Conservation (phyloP, 306 rosid species). For the Vigna angularis region DNA sequence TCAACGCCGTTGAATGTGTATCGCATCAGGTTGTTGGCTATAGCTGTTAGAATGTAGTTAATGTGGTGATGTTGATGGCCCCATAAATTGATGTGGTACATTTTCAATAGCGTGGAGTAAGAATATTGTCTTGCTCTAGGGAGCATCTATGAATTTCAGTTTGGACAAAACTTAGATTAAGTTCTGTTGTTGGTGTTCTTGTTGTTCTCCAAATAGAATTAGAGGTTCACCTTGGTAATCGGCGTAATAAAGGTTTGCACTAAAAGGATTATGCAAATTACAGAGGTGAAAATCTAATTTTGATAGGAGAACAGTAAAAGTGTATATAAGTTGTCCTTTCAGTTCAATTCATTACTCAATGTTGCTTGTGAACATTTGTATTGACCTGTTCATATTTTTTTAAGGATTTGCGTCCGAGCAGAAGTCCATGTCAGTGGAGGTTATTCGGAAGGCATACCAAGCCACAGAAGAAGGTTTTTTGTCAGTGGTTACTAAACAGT, state of each 20-base stretch:
- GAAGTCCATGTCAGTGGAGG: constrained; percentile 83
- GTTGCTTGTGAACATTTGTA: constrained; percentile 29
- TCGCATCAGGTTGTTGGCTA: background rate
- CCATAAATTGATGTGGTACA: constrained; percentile 21
- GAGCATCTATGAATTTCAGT: background rate
- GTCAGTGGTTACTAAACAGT: constrained; percentile 76
- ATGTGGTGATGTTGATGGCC: constrained; percentile 11
- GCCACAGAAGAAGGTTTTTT: constrained; percentile 95
- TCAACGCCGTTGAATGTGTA: constrained; percentile 15
- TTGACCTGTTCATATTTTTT: constrained; percentile 18
- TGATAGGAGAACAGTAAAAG: background rate
- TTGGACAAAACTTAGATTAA: background rate
- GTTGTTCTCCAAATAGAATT: background rate
- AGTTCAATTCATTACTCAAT: background rate
- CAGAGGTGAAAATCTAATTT: background rate
- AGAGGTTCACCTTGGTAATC: background rate
- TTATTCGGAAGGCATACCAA: constrained; percentile 88
- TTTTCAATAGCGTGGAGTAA: constrained; percentile 11
- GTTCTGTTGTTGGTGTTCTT: background rate
- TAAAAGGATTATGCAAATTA: background rate
- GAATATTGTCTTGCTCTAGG: constrained; percentile 19
- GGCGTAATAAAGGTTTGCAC: background rate
- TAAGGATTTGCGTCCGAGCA: constrained; percentile 86
- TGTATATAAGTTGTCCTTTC: background rate
- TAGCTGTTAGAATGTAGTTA: background rate